phyloP scores from a whole-genome alignment of 768 basidiomycete genomes.

The Rhodocollybia butyracea region DNA sequence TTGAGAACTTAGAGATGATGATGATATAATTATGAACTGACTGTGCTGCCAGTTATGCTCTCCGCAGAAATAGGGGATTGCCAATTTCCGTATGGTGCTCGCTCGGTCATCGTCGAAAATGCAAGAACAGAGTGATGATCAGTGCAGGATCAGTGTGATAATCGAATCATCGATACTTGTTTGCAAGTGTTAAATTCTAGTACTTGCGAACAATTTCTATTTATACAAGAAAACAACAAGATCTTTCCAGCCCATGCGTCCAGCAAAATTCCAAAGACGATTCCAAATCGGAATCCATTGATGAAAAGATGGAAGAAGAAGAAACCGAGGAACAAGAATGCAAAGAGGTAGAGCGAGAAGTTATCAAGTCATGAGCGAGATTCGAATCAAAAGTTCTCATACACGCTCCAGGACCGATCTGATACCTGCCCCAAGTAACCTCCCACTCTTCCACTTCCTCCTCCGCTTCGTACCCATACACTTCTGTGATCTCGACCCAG shows the following conservation, averaged over 20 bases:
- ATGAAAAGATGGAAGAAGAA: no score
- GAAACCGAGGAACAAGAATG: no score
- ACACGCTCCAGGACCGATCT: no score
- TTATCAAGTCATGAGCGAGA: no score
- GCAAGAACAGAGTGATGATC: background rate
- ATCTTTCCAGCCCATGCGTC: no score
- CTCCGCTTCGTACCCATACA: constrained; percentile 36
- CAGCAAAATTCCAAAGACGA: no score
- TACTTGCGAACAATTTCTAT: no score
- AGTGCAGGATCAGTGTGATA: background rate
- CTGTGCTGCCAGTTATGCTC: constrained; percentile 38
- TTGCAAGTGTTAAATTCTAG: no score
- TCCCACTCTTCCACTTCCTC: constrained; percentile 29
- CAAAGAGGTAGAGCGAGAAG: no score
- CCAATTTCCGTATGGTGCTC: constrained; percentile 64
- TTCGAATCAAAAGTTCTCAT: no score
- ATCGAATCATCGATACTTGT: background rate
- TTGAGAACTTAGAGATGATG: background rate
- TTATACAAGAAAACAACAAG: no score
- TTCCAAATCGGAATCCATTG: no score
- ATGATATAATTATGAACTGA: constrained; percentile 12
- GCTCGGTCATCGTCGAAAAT: background rate
- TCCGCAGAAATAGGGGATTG: constrained; percentile 53
- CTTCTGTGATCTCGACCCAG: constrained; percentile 34
- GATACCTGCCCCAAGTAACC: constrained; percentile 5